Base-by-base conservation (phyloP, 768 basidiomycete species). In the Pisolithus sp. region DNA sequence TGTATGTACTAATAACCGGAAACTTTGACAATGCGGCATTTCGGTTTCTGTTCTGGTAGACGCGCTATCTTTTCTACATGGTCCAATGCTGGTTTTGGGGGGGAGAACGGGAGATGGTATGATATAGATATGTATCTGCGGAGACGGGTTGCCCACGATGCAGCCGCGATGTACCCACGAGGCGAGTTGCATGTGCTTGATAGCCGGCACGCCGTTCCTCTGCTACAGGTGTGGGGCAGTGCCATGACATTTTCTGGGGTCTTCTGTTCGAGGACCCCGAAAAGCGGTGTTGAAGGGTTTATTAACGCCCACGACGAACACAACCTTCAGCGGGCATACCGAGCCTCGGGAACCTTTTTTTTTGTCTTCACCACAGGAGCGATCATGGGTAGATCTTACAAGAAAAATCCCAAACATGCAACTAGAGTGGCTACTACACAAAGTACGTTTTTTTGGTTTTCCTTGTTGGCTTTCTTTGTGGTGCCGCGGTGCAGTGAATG, bases 361-460 rank as follows among this genome's bases (percentile, higher is more conserved):
- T 55, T 60, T 62, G 12, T 31, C 12, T 31, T 31, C 12, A 10
- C 30, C 7, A 31, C 30, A 10, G 12, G 30, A 10, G 30, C 30
- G 30, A 9, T 12, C 59, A 67, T 63, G 57, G 76, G 75, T 75
- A 71, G 69, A 58, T 60, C 71, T 59, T 65, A 72, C 50, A 76
- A 70, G 67, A 70, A 69, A 51, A 65, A 68, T 57, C 67, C 66
- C 60, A 68, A 65, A 60, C 64, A 63, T 61, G 65, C 30, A 31
- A 12, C 62, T 50, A 71, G 65, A 59, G 63, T 12, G 30, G 30
- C 63, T 50, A 57, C 67, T 38, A 59, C 64, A 50, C 74, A 69
- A 63, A 62, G 74, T 76, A 65, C 69, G 75, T 76, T 59, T 55
- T 43, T 57, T 53, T 36, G 60, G 60, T 62, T 61, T 41, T 30